Percentiles rank a stretch among this genome's conserved stretches.
These are phyloP conservation scores for Entomortierella beljakovae DNA, from an alignment of 192 early-diverging fungal species.

Conservation along the genomic window DNA sequence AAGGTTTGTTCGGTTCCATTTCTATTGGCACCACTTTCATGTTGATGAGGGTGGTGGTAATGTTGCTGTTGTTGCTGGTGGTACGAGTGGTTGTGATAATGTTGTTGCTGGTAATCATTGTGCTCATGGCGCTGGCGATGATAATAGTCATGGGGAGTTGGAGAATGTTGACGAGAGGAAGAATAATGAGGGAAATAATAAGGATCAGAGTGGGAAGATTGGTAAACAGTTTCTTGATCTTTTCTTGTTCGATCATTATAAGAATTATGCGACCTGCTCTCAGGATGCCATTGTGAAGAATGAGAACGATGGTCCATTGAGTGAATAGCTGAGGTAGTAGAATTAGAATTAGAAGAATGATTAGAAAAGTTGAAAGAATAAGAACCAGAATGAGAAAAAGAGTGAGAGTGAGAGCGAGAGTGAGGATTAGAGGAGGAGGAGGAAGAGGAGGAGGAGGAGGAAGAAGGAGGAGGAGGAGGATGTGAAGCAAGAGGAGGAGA, in stretches of 20 bases:
- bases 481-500: constrained; percentile 7
- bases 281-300: background rate
- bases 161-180: constrained; percentile 1
- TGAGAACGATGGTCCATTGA: background rate
- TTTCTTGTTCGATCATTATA: constrained; percentile 18
- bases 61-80: constrained; percentile 32
- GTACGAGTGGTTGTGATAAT: background rate
- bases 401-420: background rate
- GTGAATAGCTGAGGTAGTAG: background rate
- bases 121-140: background rate
- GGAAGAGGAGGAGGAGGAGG: background rate
- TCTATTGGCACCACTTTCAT: constrained; percentile 9
- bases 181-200: background rate
- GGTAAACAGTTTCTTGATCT: constrained; percentile 18
- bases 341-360: background rate
- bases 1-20: background rate
- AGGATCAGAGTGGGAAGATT: constrained; percentile 6
- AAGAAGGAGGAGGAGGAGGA: constrained; percentile 1
- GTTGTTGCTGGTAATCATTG: background rate
- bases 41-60: constrained; percentile 30
- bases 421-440: background rate
- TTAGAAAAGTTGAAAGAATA: background rate
- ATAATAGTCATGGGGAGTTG: constrained; percentile 5
- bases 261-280: background rate
- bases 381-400: background rate